Percentiles rank a stretch among this genome's conserved stretches.
These are phyloP conservation scores for Fusarium buharicum DNA, from an alignment of 2,329 filamentous ascomycete species.

Conservation along the genomic window DNA sequence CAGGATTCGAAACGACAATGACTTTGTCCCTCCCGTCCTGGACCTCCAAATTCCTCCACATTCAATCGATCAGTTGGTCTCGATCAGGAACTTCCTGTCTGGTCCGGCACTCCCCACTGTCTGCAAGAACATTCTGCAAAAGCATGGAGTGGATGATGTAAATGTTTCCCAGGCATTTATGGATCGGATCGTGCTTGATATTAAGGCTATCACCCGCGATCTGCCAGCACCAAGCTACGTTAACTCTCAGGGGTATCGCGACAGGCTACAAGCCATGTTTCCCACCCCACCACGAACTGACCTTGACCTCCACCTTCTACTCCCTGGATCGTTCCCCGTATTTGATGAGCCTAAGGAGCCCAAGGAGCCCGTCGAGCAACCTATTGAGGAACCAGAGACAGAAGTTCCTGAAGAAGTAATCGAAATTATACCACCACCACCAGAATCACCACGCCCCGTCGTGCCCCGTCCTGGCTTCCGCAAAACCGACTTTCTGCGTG, in stretches of 20 bases:
- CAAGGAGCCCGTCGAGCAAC: conserved; percentile 5
- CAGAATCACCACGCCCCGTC: conserved; percentile 7
- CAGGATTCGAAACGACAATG: conserved; percentile 41
- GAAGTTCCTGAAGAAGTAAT: background rate
- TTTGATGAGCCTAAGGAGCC: conserved; percentile 29
- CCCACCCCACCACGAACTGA: conserved; percentile 31
- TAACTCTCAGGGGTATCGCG: conserved; percentile 40
- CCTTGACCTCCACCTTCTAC: conserved; percentile 21
- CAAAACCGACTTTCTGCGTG: conserved; percentile 27
- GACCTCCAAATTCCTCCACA: conserved; percentile 37
- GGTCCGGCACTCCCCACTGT: conserved; percentile 42
- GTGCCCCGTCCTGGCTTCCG: conserved; percentile 19
- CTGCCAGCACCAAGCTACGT: conserved; percentile 48
- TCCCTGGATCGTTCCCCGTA: conserved; percentile 47
- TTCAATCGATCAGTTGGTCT: conserved; percentile 29
- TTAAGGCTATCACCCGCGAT: conserved; percentile 44
- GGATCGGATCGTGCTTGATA: conserved; percentile 45
- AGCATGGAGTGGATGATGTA: conserved; percentile 12
- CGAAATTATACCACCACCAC: background rate
- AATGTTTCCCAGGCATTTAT: conserved; percentile 42
- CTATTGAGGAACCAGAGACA: background rate
- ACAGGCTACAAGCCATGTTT: conserved; percentile 39
- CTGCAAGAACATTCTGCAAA: conserved; percentile 41
- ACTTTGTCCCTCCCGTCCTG: conserved; percentile 39
- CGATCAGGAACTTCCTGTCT: conserved; percentile 44